Conservation (phyloP, 441 rosid genomes). For the Biscutella laevigata region DNA sequence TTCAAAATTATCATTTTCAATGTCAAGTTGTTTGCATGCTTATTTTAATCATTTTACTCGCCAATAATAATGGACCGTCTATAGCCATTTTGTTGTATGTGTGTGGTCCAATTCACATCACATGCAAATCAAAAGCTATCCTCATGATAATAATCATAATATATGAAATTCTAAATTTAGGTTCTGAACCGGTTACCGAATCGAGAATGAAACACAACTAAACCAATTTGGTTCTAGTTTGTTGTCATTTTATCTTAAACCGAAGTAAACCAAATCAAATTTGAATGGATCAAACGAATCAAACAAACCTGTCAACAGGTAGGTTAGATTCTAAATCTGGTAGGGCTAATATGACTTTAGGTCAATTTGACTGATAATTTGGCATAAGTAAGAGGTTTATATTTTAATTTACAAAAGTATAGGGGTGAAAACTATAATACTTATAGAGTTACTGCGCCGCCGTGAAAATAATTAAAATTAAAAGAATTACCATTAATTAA, state of each 20-base stretch:
- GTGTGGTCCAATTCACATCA: constrained; percentile 24
- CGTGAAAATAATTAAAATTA: not conserved
- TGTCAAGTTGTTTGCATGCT: constrained; percentile 15
- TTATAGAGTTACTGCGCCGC: not conserved
- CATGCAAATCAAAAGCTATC: constrained; percentile 24
- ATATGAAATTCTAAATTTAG: not conserved
- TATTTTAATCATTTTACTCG: constrained; percentile 9
- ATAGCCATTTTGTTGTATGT: constrained; percentile 1
- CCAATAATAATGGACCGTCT: constrained; percentile 13
- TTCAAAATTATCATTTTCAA: constrained; percentile 18
- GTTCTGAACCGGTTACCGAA: too few species aligned
- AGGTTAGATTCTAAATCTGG: not conserved
- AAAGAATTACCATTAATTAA: not conserved
- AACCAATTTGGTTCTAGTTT: not conserved
- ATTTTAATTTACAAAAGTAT: not conserved
- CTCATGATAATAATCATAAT: constrained; percentile 21
- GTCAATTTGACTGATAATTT: too few species aligned
- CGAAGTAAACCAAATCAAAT: not conserved
- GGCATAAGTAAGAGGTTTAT: not conserved
- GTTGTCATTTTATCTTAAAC: not conserved
- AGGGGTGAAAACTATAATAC: constrained; percentile 1
- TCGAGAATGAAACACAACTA: not conserved
- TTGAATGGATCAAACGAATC: not conserved
- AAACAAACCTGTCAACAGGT: not conserved
- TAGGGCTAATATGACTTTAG: not conserved